phyloP scores from a whole-genome alignment of 163 green algal species.

The Chlamydomonas reinhardtii region DNA sequence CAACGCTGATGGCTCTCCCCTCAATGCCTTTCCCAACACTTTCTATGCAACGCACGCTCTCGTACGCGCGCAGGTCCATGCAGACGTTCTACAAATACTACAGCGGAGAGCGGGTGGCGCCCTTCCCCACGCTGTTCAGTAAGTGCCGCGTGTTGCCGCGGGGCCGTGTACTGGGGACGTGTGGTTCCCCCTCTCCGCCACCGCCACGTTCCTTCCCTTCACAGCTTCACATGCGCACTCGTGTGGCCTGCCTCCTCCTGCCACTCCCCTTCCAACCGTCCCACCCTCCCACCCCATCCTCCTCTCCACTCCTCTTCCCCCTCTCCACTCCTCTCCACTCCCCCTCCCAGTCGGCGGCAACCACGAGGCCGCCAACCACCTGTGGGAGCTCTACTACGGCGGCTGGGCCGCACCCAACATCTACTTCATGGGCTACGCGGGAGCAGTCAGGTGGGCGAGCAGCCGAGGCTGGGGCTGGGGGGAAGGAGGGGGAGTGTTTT shows the following conservation, averaged over 20 bases:
- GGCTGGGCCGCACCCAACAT: constrained; percentile 97
- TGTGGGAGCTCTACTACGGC: constrained; percentile 97
- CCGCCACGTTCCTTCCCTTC: too few relatives aligned
- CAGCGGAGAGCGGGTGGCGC: constrained; percentile 80
- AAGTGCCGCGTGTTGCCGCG: constrained; percentile 41
- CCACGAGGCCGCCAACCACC: constrained; percentile 96
- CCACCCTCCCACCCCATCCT: too few relatives aligned
- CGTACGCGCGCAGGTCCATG: constrained; percentile 57
- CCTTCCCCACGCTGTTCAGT: constrained; percentile 96
- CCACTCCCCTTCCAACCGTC: not conserved
- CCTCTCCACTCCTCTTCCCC: too few relatives aligned
- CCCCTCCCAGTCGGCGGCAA: constrained; percentile 93
- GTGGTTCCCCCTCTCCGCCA: too few relatives aligned
- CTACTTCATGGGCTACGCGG: constrained; percentile 95
- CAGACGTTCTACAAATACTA: constrained; percentile 98
- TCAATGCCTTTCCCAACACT: too few relatives aligned
- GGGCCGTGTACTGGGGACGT: too few relatives aligned
- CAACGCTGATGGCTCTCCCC: too few relatives aligned
- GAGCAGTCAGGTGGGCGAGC: constrained; percentile 75
- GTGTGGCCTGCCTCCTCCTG: too few relatives aligned
- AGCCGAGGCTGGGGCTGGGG: not conserved
- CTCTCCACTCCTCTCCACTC: too few relatives aligned
- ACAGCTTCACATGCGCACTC: too few relatives aligned
- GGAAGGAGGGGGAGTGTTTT: not conserved
- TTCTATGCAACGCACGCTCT: too few relatives aligned